These are phyloP conservation scores for Schwanniomyces pseudopolymorphus DNA, from an alignment of 805 yeast genomes.

Conservation along the genomic window DNA sequence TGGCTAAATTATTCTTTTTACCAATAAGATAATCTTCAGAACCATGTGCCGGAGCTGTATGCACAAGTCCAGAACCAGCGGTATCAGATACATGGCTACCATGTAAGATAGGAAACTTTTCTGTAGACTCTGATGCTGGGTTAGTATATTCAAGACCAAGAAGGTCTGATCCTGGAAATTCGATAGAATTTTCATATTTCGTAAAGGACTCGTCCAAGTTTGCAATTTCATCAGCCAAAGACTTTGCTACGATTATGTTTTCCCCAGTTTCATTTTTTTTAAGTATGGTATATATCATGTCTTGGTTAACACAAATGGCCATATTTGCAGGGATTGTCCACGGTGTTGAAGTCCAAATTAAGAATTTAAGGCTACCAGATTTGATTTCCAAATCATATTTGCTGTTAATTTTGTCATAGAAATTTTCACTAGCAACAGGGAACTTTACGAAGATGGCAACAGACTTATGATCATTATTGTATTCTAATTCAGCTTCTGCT, in stretches of 20 bases:
- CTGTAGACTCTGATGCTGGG: slow-evolving; percentile 44
- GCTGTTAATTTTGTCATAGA: slow-evolving; percentile 10
- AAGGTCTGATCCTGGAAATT: slow-evolving; percentile 21
- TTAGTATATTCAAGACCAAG: slow-evolving; percentile 48
- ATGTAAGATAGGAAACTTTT: slow-evolving; percentile 59
- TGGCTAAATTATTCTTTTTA: slow-evolving; percentile 49
- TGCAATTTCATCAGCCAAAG: slow-evolving; percentile 42
- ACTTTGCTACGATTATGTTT: slow-evolving; percentile 55
- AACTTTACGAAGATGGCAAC: slow-evolving; percentile 69
- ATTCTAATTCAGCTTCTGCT: slow-evolving; percentile 95
- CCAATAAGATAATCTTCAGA: slow-evolving; percentile 85
- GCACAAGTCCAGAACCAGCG: slow-evolving; percentile 95
- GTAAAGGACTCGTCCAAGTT: slow-evolving; percentile 22
- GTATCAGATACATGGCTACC: slow-evolving; percentile 79
- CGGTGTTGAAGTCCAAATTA: slow-evolving; percentile 98
- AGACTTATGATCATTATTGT: slow-evolving; percentile 68
- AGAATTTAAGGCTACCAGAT: slow-evolving; percentile 14
- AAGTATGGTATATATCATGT: slow-evolving; percentile 55
- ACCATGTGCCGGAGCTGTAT: slow-evolving; percentile 98
- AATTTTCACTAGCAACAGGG: slow-evolving; percentile 33
- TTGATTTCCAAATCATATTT: background rate
- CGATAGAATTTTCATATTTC: background rate
- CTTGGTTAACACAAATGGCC: slow-evolving; percentile 72
- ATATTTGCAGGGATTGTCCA: slow-evolving; percentile 92
- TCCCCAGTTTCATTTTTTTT: slow-evolving; percentile 33